Evolutionary conservation across 768 basidiomycete species (phyloP).

Genomic region (Mycena alexandri): DNA sequence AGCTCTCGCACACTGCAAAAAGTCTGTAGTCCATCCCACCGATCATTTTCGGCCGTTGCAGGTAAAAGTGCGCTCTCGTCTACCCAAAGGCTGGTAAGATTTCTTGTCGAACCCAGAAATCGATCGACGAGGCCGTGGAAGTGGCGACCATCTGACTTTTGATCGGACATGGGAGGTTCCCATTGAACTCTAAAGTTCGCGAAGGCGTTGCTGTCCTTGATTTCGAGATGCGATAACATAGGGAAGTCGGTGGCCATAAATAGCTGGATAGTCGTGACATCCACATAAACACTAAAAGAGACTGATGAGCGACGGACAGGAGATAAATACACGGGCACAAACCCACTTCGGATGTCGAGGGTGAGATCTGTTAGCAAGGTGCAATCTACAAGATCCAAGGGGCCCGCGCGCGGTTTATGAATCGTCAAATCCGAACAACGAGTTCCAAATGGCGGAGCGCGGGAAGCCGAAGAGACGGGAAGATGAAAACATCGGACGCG

Average conservation of each 20-base stretch:
- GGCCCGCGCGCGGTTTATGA: conserved; percentile 16
- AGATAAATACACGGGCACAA: neutral
- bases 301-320: neutral
- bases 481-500: conserved; percentile 26
- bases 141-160: conserved; percentile 7
- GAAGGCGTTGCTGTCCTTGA: conserved; percentile 29
- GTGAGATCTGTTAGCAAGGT: conserved; percentile 31
- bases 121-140: conserved; percentile 37
- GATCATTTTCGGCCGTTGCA: neutral
- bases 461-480: conserved; percentile 36
- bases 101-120: conserved; percentile 31
- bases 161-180: neutral
- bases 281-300: neutral
- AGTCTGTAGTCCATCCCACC: neutral
- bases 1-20: conserved; percentile 22
- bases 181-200: conserved; percentile 1
- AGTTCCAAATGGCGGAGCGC: conserved; percentile 37
- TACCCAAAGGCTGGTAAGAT: conserved; percentile 40
- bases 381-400: conserved; percentile 37
- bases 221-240: conserved; percentile 35
- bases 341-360: conserved; percentile 37
- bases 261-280: conserved; percentile 17
- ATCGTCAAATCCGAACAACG: conserved; percentile 38
- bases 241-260: conserved; percentile 30
- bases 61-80: conserved; percentile 32